Evolutionary conservation across 2,329 filamentous ascomycete genomes (phyloP), one percentile per base, ranked within the genome.

Genomic region (Zasmidium cellare): DNA sequence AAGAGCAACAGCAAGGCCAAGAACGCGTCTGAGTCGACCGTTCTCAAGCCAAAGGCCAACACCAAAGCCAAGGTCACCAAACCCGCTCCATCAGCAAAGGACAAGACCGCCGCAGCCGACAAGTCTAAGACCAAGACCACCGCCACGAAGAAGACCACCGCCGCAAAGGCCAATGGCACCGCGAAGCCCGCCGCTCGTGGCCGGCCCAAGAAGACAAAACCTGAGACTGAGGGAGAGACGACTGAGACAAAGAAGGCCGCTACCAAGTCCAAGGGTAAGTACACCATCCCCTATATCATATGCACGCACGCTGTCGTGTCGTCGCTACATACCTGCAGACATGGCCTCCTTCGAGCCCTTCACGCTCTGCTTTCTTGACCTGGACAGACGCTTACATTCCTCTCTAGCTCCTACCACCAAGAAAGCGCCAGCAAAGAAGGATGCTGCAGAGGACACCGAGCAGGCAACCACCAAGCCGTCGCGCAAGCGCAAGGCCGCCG

Each of bases 51-150:
- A 22, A 63, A 64, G 51, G 65, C 65, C 56, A 71, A 71, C 61
- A 64, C 69, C 53, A 69, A 68, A 57, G 67, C 65, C 24, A 70
- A 69, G 58, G 57, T 67, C 48, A 64, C 66, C 20, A 65, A 67
- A 51, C 53, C 59, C 35, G 59, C 53, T 11, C 57, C 61, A 1
- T 38, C 47, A 35, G 24, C 50, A 20, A 57, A 54, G 28, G 49
- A 28, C 25, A 61, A 64, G 52, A 46, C 58, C 18, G 51, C 57
- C 9, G 45, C 60, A 6, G 53, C 53, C n/a, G n/a, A n/a, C n/a
- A n/a, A n/a, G n/a, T n/a, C n/a, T n/a, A 57, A 54, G 28, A 49
- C 25, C 25, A 61, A 64, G 52, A 46, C 58, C 18, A 53, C 57
- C 9, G 45, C 60, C 3, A 54, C 53, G 50, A 28, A 25, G 41